phyloP scores from a whole-genome alignment of 1,284 basidiomycete species.

The Cryptococcus sp. region DNA sequence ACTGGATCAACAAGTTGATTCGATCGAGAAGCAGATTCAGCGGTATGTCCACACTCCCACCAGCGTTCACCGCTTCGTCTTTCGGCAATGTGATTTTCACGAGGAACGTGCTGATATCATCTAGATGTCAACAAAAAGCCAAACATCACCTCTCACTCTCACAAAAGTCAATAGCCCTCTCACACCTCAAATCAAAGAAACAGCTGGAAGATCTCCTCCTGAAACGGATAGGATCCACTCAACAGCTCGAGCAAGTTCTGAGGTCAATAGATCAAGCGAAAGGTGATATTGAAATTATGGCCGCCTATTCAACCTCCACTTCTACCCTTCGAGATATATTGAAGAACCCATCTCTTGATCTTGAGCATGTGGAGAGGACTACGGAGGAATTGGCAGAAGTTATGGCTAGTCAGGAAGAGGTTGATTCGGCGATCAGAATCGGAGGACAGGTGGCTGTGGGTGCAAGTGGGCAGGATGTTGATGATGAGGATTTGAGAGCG shows the following conservation, averaged over 20 bases:
- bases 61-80: no score
- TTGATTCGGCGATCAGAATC: slow-evolving; percentile 70
- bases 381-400: slow-evolving; percentile 81
- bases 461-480: slow-evolving; percentile 52
- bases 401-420: slow-evolving; percentile 71
- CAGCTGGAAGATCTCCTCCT: slow-evolving; percentile 69
- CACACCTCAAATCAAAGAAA: slow-evolving; percentile 72
- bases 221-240: slow-evolving; percentile 68
- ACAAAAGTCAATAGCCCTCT: slow-evolving; percentile 67
- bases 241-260: slow-evolving; percentile 70
- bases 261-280: slow-evolving; percentile 81
- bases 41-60: slow-evolving; percentile 50
- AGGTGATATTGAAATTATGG: slow-evolving; percentile 85
- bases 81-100: no score
- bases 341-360: slow-evolving; percentile 69
- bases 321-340: slow-evolving; percentile 70
- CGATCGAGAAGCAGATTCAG: slow-evolving; percentile 59
- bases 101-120: background rate
- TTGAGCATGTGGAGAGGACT: slow-evolving; percentile 72
- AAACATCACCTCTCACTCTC: slow-evolving; percentile 61
- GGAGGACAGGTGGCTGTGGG: slow-evolving; percentile 60
- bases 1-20: slow-evolving; percentile 44
- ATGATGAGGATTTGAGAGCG: slow-evolving; percentile 51
- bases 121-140: slow-evolving; percentile 64
- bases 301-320: slow-evolving; percentile 75